These are phyloP conservation scores for Mortierella alpina DNA, from an alignment of 192 early-diverging fungal species.

Conservation along the genomic window DNA sequence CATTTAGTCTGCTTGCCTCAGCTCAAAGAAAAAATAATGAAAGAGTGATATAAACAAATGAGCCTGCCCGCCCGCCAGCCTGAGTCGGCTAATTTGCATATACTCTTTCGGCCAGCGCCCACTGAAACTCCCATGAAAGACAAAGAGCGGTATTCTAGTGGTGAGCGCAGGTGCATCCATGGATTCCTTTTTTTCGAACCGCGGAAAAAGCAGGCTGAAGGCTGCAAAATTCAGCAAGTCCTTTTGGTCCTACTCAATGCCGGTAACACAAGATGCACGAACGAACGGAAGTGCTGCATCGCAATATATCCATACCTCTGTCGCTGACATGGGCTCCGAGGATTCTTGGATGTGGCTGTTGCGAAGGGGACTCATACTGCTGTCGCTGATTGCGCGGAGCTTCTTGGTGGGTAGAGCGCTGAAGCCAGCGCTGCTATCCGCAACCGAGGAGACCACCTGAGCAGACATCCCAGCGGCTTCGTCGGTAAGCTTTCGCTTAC, in stretches of 20 bases:
- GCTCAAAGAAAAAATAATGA: constrained; percentile 6
- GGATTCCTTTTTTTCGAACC: too few species aligned
- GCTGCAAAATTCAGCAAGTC: too few species aligned
- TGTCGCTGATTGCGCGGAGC: constrained; percentile 10
- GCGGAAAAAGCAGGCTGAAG: neutral
- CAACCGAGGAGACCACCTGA: constrained; percentile 7
- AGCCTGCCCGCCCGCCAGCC: neutral
- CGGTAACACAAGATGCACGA: neutral
- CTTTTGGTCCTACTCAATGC: too few species aligned
- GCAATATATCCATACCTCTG: constrained; percentile 21
- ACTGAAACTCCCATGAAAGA: too few species aligned
- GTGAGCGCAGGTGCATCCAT: neutral
- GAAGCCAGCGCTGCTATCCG: neutral
- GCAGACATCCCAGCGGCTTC: constrained; percentile 34
- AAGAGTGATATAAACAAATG: constrained; percentile 1
- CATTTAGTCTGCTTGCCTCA: neutral
- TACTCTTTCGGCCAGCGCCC: too few species aligned
- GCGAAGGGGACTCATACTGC: neutral
- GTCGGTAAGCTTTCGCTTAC: constrained; percentile 56
- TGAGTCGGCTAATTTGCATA: too few species aligned
- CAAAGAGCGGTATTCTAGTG: neutral
- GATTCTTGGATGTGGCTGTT: constrained; percentile 10
- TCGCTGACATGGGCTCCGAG: constrained; percentile 7
- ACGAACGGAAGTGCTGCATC: neutral
- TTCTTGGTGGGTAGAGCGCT: constrained; percentile 23